These are phyloP conservation scores for Aphanomyces cochlioides DNA, from an alignment of 352 stramenopile genomes.

Conservation along the genomic window DNA sequence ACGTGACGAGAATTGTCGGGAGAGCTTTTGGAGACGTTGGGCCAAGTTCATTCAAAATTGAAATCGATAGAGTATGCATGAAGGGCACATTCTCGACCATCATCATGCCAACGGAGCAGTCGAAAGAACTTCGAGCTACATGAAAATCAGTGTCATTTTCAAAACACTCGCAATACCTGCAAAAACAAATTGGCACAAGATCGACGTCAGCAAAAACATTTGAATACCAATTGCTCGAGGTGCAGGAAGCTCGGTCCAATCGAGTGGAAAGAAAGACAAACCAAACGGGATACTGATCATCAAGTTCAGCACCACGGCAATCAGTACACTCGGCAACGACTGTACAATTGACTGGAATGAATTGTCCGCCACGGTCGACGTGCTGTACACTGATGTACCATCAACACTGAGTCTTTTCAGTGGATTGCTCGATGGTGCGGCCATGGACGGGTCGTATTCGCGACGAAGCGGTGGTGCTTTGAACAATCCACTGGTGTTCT, in stretches of 20 bases:
- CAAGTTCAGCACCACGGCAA: conserved; percentile 75
- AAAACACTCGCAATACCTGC: conserved; percentile 32
- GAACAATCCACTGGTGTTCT: conserved; percentile 40
- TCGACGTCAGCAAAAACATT: conserved; percentile 77
- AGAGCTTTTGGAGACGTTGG: conserved; percentile 64
- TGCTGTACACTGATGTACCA: too few species aligned
- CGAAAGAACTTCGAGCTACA: conserved; percentile 51
- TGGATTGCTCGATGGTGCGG: background rate
- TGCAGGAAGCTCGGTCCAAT: conserved; percentile 72
- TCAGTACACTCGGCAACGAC: conserved; percentile 50
- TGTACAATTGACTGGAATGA: conserved; percentile 30
- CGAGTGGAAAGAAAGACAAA: conserved; percentile 78
- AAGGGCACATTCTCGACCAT: conserved; percentile 97
- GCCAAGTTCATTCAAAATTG: conserved; percentile 82
- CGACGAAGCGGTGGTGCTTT: conserved; percentile 61
- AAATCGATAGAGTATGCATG: conserved; percentile 85
- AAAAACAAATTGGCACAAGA: conserved; percentile 80
- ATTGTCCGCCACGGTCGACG: background rate
- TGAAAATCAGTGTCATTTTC: background rate
- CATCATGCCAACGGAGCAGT: conserved; percentile 79
- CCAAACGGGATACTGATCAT: conserved; percentile 87
- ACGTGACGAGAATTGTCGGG: conserved; percentile 90
- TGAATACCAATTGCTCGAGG: conserved; percentile 73
- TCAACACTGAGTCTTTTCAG: too few species aligned
- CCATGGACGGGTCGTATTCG: conserved; percentile 42